These are phyloP conservation scores for Lachancea sp. DNA, from an alignment of 805 yeast genomes.

Conservation along the genomic window DNA sequence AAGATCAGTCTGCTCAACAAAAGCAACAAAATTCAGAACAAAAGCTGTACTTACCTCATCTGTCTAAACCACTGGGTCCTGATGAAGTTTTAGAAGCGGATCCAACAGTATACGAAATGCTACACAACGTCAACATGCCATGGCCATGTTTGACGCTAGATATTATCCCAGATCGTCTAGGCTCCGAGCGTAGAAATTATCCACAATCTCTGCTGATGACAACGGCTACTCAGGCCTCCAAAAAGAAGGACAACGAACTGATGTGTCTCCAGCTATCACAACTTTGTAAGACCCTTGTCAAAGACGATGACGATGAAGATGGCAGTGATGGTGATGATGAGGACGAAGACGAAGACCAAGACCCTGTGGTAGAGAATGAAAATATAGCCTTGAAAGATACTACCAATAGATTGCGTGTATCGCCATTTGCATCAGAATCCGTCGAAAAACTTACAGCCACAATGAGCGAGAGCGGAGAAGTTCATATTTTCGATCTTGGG, in stretches of 20 bases:
- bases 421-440: constrained; percentile 56
- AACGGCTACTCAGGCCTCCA: constrained; percentile 90
- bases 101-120: constrained; percentile 92
- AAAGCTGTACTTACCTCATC: constrained; percentile 75
- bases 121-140: constrained; percentile 86
- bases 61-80: constrained; percentile 84
- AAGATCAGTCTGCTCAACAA: constrained; percentile 34
- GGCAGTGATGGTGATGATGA: constrained; percentile 70
- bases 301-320: constrained; percentile 71
- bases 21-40: constrained; percentile 26
- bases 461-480: constrained; percentile 87
- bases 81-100: constrained; percentile 96
- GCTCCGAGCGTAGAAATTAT: constrained; percentile 79
- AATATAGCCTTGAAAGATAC: constrained; percentile 71
- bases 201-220: constrained; percentile 84
- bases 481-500: constrained; percentile 71
- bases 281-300: constrained; percentile 78
- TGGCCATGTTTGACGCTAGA: constrained; percentile 97
- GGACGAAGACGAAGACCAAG: constrained; percentile 66
- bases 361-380: constrained; percentile 85
- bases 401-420: constrained; percentile 81
- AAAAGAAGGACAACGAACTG: constrained; percentile 81
- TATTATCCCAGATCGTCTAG: constrained; percentile 77
- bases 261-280: constrained; percentile 77
- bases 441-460: constrained; percentile 85